Evolutionary conservation across 169 alveolate species (phyloP).

Genomic region (Eimeria acervulina): DNA sequence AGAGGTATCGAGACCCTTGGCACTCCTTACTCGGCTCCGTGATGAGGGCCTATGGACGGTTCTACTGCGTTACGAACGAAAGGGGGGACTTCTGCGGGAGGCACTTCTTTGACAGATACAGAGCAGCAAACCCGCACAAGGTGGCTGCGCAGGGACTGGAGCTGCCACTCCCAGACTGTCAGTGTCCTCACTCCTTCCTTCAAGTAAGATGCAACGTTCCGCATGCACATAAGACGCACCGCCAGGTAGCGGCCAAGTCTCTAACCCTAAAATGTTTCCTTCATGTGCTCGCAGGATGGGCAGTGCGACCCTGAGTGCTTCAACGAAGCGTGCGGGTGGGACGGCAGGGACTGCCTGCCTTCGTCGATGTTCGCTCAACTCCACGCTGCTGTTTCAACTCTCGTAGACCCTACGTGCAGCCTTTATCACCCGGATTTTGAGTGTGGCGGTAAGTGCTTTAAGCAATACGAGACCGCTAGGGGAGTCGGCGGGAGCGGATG

Average conservation of each 20-base stretch:
- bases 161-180: slow-evolving; percentile 67
- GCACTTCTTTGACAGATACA: slow-evolving; percentile 81
- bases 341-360: slow-evolving; percentile 86
- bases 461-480: slow-evolving; percentile 75
- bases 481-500: slow-evolving; percentile 76
- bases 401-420: slow-evolving; percentile 72
- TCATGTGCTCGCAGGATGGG: slow-evolving; percentile 86
- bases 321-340: slow-evolving; percentile 88
- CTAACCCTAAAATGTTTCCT: slow-evolving; percentile 25
- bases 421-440: slow-evolving; percentile 61
- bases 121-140: slow-evolving; percentile 72
- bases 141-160: slow-evolving; percentile 79
- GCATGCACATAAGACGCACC: not conserved
- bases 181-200: slow-evolving; percentile 82
- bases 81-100: slow-evolving; percentile 87
- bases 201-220: slow-evolving; percentile 38
- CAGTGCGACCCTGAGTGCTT: slow-evolving; percentile 88
- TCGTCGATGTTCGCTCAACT: slow-evolving; percentile 87
- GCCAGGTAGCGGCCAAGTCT: not conserved
- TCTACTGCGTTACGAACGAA: slow-evolving; percentile 84
- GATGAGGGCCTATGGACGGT: slow-evolving; percentile 87
- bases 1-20: slow-evolving; percentile 85
- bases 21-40: slow-evolving; percentile 85
- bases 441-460: slow-evolving; percentile 74
- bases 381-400: slow-evolving; percentile 71